Base-by-base conservation (phyloP, 148 eudicot genomes). In the Pouteria glomerata region DNA sequence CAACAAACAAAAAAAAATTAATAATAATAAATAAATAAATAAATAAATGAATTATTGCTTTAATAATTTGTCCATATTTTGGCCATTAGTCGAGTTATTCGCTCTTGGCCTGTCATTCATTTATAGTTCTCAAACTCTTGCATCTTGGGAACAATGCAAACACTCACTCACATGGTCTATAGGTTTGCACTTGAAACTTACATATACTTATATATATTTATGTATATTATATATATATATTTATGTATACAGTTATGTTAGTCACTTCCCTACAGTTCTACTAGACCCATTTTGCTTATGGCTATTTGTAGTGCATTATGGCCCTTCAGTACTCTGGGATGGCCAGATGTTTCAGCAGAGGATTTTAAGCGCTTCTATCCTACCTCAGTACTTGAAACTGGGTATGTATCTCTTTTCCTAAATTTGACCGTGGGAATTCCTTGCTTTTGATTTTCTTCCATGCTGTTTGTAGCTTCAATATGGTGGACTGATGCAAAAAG, bases 241-340 rank as follows among this genome's bases (percentile, higher is more conserved):
- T 14, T 45, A 18, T 57, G 12, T 48, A 15, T 56, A 42, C n/a
- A n/a, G n/a, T n/a, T n/a, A n/a, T n/a, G n/a, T n/a, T n/a, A 6
- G 31, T 21, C 52, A n/a, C 42, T 62, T 12, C 29, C 42, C 30
- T 24, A 61, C 23, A 8, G 35, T 60, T 44, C 68, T 35, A 66
- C 41, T 63, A 34, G 58, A 58, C 44, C 44, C 18, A 12, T 61
- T 23, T 55, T 61, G 34, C 57, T 68, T 83, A 63, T 30, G 47
- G 63, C 60, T 56, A 27, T 75, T 19, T 73, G 69, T 80, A 92
- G 97, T 69, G 82, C 96, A 26, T 75, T 96, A 69, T 96, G 97
- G 97, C 99, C 99, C 70, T 92, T 96, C 86, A 92, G 97, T 73
- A 92, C 97, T 63, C 84, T 96, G 70, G 99, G 99, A 76, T 96